Evolutionary conservation across 495 filamentous ascomycete species (phyloP).

Genomic region (Diplogelasinospora grovesii): DNA sequence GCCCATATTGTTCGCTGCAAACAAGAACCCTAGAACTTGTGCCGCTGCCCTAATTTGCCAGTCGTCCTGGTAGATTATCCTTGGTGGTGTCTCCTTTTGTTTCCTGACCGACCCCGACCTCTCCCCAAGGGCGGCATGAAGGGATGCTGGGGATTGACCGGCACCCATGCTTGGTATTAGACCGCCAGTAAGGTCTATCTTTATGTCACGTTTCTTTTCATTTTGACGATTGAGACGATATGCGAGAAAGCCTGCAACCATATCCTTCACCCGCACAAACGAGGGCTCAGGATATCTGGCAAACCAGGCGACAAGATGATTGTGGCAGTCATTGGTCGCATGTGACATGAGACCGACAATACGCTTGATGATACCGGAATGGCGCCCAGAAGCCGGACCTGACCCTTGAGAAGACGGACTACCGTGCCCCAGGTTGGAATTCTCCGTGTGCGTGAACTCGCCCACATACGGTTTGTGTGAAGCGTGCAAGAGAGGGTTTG

Average conservation of each 20-base stretch:
- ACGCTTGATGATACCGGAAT: slow-evolving; percentile 82
- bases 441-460: slow-evolving; percentile 21
- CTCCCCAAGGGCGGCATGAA: slow-evolving; percentile 71
- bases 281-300: slow-evolving; percentile 61
- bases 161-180: slow-evolving; percentile 65
- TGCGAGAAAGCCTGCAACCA: slow-evolving; percentile 73
- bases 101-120: slow-evolving; percentile 33
- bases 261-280: slow-evolving; percentile 67
- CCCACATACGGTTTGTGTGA: slow-evolving; percentile 31
- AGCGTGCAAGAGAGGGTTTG: slow-evolving; percentile 69
- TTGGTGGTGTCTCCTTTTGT: slow-evolving; percentile 45
- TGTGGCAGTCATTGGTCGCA: slow-evolving; percentile 67
- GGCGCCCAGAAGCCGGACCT: slow-evolving; percentile 42
- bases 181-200: slow-evolving; percentile 52
- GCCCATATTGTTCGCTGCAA: slow-evolving; percentile 68
- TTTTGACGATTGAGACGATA: slow-evolving; percentile 72
- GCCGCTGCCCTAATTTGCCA: slow-evolving; percentile 87
- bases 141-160: slow-evolving; percentile 51
- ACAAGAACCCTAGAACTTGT: slow-evolving; percentile 74
- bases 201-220: slow-evolving; percentile 55
- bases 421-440: slow-evolving; percentile 5
- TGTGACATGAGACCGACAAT: slow-evolving; percentile 77
- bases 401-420: slow-evolving; percentile 9
- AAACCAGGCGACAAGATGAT: slow-evolving; percentile 80
- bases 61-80: slow-evolving; percentile 69